These are phyloP conservation scores for Aspergillus puulaauensis DNA, from an alignment of 2,329 filamentous ascomycete genomes.

Conservation along the genomic window DNA sequence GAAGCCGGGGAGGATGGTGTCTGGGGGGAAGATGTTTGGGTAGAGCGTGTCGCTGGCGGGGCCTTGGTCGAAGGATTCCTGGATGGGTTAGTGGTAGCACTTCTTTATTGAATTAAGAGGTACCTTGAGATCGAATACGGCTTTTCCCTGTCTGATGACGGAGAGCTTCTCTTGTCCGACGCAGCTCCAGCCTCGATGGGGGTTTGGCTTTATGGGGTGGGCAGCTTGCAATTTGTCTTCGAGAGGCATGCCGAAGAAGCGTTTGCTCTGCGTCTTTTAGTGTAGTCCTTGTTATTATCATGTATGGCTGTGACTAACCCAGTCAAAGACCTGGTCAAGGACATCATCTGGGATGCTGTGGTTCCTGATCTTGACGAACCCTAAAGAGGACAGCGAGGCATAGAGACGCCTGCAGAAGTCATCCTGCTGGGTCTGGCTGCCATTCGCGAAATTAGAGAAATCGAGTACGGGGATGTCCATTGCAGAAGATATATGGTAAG, in stretches of 20 bases:
- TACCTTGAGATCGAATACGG: slow-evolving; percentile 25
- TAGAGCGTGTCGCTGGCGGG: slow-evolving; percentile 1
- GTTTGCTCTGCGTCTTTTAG: slow-evolving; percentile 6
- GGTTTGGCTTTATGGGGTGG: slow-evolving; percentile 29
- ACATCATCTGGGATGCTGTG: slow-evolving; percentile 4
- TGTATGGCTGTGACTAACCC: background rate
- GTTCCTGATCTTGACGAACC: slow-evolving; percentile 7
- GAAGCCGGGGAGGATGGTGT: slow-evolving; percentile 8
- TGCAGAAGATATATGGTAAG: background rate
- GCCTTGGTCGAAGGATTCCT: slow-evolving; percentile 17
- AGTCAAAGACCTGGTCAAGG: slow-evolving; percentile 2
- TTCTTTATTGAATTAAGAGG: background rate
- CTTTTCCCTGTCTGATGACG: slow-evolving; percentile 20
- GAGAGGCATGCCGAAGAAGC: slow-evolving; percentile 25
- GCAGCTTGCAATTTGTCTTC: slow-evolving; percentile 30
- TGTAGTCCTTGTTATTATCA: background rate
- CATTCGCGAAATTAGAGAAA: background rate
- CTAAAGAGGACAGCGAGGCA: background rate
- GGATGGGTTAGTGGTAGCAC: background rate
- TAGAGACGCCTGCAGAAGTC: background rate
- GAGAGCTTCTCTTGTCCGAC: slow-evolving; percentile 31
- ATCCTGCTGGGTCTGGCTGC: slow-evolving; percentile 2
- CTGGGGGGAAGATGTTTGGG: slow-evolving; percentile 10
- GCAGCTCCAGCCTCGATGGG: slow-evolving; percentile 32
- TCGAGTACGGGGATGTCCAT: slow-evolving; percentile 8